Evolutionary conservation across 768 basidiomycete genomes (phyloP).

Genomic region (Collybia sp.): DNA sequence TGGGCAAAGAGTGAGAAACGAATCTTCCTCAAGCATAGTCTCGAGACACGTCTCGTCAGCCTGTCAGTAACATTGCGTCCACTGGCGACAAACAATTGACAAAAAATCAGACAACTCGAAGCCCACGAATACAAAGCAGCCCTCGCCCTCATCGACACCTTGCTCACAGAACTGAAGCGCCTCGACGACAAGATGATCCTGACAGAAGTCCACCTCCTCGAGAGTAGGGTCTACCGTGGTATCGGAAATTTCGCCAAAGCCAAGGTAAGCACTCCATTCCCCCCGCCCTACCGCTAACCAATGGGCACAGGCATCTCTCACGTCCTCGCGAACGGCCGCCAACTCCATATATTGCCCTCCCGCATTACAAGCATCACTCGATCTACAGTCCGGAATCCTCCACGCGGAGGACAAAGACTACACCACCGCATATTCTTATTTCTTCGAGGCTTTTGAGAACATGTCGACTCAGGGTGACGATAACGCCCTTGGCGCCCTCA

Average conservation of each 20-base stretch:
- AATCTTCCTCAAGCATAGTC: slow-evolving; percentile 91
- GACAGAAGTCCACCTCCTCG: slow-evolving; percentile 93
- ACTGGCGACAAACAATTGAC: not conserved
- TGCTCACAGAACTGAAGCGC: slow-evolving; percentile 89
- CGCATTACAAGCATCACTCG: slow-evolving; percentile 38
- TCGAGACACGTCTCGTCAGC: slow-evolving; percentile 83
- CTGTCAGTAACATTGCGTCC: slow-evolving; percentile 36
- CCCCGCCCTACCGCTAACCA: not conserved
- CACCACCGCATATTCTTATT: slow-evolving; percentile 95
- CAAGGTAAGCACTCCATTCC: slow-evolving; percentile 48
- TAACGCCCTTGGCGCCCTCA: slow-evolving; percentile 77
- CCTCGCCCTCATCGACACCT: slow-evolving; percentile 72
- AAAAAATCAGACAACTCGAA: slow-evolving; percentile 59
- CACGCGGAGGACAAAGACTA: slow-evolving; percentile 99
- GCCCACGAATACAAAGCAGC: slow-evolving; percentile 74
- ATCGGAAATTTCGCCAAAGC: slow-evolving; percentile 87
- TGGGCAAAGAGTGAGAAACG: slow-evolving; percentile 93
- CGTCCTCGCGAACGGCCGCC: slow-evolving; percentile 88
- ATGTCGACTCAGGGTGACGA: slow-evolving; percentile 74
- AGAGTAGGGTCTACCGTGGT: slow-evolving; percentile 87
- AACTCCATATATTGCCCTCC: slow-evolving; percentile 88
- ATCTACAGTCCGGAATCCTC: slow-evolving; percentile 63
- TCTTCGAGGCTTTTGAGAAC: slow-evolving; percentile 95
- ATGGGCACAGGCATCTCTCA: slow-evolving; percentile 67
- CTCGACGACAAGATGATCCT: slow-evolving; percentile 98